Percentiles rank a stretch among this genome's conserved stretches.
phyloP scores from a whole-genome alignment of 345 rosid species.

The Pelargonium nanum region DNA sequence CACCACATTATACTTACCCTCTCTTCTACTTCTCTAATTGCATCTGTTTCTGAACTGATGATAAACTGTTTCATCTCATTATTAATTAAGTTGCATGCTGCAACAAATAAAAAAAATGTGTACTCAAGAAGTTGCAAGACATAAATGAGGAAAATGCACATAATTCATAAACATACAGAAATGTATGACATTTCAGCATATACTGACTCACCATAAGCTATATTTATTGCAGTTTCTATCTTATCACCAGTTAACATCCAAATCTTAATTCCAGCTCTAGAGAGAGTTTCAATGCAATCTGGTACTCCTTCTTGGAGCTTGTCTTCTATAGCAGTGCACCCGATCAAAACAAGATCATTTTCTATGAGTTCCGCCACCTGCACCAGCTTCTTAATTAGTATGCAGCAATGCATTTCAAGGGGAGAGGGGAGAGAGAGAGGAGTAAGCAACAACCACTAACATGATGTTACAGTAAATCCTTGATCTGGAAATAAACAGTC shows the following conservation, averaged over 20 bases:
- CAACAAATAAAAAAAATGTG: slow-evolving; percentile 21
- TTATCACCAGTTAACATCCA: slow-evolving; percentile 99
- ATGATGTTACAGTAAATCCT: not conserved
- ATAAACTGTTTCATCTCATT: slow-evolving; percentile 94
- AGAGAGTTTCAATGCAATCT: slow-evolving; percentile 84
- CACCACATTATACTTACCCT: slow-evolving; percentile 69
- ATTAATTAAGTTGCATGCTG: slow-evolving; percentile 97
- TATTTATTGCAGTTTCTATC: slow-evolving; percentile 98
- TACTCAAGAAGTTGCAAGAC: slow-evolving; percentile 4
- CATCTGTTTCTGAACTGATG: slow-evolving; percentile 88
- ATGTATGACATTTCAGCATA: not conserved
- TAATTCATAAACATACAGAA: not conserved
- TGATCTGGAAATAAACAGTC: not conserved
- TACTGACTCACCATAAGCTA: slow-evolving; percentile 69
- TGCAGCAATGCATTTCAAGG: slow-evolving; percentile 4
- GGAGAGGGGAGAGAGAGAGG: too few species aligned
- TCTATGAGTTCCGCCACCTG: slow-evolving; percentile 94
- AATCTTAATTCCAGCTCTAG: slow-evolving; percentile 97
- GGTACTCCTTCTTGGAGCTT: slow-evolving; percentile 99
- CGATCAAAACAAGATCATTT: slow-evolving; percentile 82
- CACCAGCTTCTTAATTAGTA: slow-evolving; percentile 17
- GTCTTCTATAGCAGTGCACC: slow-evolving; percentile 97
- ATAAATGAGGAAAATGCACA: not conserved
- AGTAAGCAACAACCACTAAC: not conserved
- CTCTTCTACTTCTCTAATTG: slow-evolving; percentile 78